phyloP scores from a whole-genome alignment of 192 early-diverging fungal species.

The Glomus cerebriforme region DNA sequence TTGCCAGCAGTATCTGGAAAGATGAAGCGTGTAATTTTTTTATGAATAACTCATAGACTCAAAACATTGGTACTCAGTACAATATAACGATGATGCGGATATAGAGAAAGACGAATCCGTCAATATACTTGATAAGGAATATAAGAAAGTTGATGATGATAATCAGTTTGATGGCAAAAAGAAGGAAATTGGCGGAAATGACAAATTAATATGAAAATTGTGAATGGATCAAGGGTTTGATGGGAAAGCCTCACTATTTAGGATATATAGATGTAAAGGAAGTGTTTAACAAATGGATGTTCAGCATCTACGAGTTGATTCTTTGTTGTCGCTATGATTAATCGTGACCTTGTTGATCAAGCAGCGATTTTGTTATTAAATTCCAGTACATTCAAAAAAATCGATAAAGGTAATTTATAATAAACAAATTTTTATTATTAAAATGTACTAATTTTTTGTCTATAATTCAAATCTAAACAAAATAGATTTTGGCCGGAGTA shows the following conservation, averaged over 20 bases:
- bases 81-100: constrained; percentile 37
- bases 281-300: constrained; percentile 2
- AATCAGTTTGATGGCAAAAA: constrained; percentile 9
- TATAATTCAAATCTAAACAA: too few species aligned
- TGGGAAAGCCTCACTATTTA: constrained; percentile 32
- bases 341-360: constrained; percentile 85
- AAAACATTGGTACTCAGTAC: constrained; percentile 66
- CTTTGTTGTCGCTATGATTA: constrained; percentile 72
- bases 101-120: constrained; percentile 37
- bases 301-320: constrained; percentile 50
- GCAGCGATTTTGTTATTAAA: constrained; percentile 94
- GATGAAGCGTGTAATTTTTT: constrained; percentile 87
- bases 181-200: constrained; percentile 25
- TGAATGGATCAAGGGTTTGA: constrained; percentile 36
- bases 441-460: too few species aligned
- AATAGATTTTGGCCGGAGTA: constrained; percentile 67
- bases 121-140: constrained; percentile 33
- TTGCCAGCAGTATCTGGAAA: constrained; percentile 75
- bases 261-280: constrained; percentile 31
- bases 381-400: constrained; percentile 69
- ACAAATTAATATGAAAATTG: constrained; percentile 36
- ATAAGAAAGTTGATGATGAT: constrained; percentile 43
- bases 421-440: neutral
- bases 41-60: constrained; percentile 88
- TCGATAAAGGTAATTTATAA: constrained; percentile 59